Evolutionary conservation across 805 yeast genomes (phyloP).

Genomic region (Tanozyma kutaoensis): DNA sequence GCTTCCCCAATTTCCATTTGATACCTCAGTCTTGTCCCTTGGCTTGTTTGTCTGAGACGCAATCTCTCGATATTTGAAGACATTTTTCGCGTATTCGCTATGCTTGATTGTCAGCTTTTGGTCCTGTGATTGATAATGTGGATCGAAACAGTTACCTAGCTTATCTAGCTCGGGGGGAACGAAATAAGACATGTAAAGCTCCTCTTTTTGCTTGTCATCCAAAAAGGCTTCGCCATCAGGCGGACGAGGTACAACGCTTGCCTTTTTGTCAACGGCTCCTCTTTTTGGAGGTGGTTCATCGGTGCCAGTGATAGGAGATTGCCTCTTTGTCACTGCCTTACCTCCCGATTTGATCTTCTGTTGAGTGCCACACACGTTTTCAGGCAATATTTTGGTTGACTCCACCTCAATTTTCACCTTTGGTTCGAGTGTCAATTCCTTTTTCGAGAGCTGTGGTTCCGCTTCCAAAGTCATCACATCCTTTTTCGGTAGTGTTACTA

Average conservation of each 20-base stretch:
- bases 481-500: background rate
- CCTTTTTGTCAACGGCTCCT: background rate
- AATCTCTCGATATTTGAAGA: no score
- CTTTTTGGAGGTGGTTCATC: background rate
- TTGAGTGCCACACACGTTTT: no score
- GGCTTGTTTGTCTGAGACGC: no score
- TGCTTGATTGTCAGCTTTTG: no score
- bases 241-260: no score
- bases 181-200: constrained; percentile 27
- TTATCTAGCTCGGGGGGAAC: constrained; percentile 7
- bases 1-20: no score
- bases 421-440: no score
- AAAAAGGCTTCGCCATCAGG: constrained; percentile 29
- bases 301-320: constrained; percentile 11
- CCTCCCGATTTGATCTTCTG: constrained; percentile 1
- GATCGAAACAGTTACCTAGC: constrained; percentile 1
- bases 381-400: no score
- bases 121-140: background rate
- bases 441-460: background rate
- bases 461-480: background rate
- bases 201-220: constrained; percentile 19
- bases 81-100: no score
- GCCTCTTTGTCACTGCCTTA: constrained; percentile 9
- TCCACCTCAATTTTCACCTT: no score
- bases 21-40: no score